These are phyloP conservation scores for Pythium utonaiense DNA, from an alignment of 352 stramenopile genomes.

Conservation along the genomic window DNA sequence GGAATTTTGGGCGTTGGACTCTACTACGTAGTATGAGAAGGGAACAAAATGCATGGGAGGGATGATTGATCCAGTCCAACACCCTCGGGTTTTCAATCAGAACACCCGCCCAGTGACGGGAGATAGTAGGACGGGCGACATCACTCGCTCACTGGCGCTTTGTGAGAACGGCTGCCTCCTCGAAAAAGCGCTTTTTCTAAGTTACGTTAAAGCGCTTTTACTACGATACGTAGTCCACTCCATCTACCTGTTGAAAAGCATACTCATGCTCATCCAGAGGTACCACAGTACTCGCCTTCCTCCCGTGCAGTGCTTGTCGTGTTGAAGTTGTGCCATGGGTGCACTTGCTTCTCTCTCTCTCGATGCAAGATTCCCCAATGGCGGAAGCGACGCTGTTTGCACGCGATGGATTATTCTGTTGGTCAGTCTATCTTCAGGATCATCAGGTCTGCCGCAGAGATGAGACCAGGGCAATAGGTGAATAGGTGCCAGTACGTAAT, in stretches of 20 bases:
- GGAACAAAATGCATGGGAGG: neutral
- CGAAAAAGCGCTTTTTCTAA: constrained; percentile 9
- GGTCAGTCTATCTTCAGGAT: constrained; percentile 10
- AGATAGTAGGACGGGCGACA: constrained; percentile 9
- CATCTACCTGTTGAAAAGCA: neutral
- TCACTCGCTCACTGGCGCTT: constrained; percentile 9
- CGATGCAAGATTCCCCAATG: neutral
- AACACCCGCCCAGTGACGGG: no score
- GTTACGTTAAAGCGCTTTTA: constrained; percentile 12
- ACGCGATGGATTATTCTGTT: neutral
- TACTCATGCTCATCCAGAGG: neutral
- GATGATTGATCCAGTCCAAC: neutral
- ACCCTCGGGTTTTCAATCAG: no score
- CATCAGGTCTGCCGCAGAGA: neutral
- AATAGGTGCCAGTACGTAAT: constrained; percentile 23
- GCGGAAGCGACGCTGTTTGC: neutral
- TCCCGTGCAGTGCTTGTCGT: neutral
- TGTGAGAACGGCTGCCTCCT: constrained; percentile 2
- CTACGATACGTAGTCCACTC: neutral
- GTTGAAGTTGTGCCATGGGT: constrained; percentile 21
- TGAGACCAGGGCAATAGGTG: neutral
- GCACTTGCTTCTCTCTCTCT: neutral
- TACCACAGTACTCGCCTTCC: neutral
- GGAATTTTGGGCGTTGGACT: constrained; percentile 3
- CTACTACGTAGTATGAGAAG: neutral